Base-by-base conservation (phyloP, 441 rosid genomes). In the Syzygium syzygioides region DNA sequence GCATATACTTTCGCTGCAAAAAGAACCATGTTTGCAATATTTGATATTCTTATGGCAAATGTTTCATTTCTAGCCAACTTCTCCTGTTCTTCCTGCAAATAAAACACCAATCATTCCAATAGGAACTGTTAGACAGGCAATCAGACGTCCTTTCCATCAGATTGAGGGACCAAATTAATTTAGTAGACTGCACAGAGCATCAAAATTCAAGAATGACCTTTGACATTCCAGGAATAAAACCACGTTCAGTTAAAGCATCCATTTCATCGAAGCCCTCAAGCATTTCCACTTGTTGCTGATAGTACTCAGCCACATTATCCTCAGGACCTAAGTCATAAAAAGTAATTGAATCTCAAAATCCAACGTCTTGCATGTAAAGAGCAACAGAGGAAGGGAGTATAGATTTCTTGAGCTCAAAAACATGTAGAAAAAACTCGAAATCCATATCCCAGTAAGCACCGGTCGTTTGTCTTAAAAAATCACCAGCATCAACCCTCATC, bases 231-330 rank as follows among this genome's bases (percentile, higher is more conserved):
- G 97, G 98, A 91, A 96, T 89, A 94, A 94, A 96, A 83, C 99
- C 99, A 55, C 97, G 98, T 88, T 96, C 98, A 1, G 98, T 93
- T 89, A 97, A 94, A 86, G 93, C 96, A 93, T 97, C 99, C 99
- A 97, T 97, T 93, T 97, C 99, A 52, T 91, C 93, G 88, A 97
- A 97, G 13, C 99, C 99, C 88, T 97, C 99, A 55, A 97, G 99
- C 98, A 95, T 96, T 91, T 96, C 98, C 85, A 93, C 97, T 91
- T 97, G 99, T 92, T 97, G 99, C 94, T 96, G 98, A 91, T 97
- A 97, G 93, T 95, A 97, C 88, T 94, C 99, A 4, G 99, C 99
- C 86, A 97, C 96, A 89, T 93, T 89, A 90, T 97, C 99, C 89
- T 95, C 99, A 4, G 96, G 92, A 90, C 98, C 99, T 97, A 91